phyloP scores from a whole-genome alignment of 225 moss, liverwort and hornwort genomes.

The Physcomitrium patens region DNA sequence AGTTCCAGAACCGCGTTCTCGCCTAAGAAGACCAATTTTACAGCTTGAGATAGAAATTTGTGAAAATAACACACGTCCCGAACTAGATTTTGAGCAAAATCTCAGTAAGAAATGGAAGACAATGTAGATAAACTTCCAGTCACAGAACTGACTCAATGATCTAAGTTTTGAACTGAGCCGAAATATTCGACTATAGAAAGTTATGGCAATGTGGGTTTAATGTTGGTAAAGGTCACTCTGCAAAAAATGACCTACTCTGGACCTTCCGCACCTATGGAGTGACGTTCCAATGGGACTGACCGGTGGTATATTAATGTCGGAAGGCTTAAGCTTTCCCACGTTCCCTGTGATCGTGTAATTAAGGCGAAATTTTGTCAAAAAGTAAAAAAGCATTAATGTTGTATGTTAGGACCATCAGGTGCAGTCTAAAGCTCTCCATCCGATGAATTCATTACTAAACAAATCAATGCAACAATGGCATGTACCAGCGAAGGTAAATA shows the following conservation, averaged over 20 bases:
- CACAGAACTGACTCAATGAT: neutral
- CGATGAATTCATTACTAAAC: too few species aligned
- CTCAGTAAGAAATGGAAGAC: neutral
- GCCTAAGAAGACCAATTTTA: neutral
- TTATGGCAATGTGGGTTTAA: conserved; percentile 1
- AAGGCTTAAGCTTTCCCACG: conserved; percentile 84
- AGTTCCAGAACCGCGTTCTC: neutral
- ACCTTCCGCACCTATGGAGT: conserved; percentile 3
- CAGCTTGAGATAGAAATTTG: neutral
- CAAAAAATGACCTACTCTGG: neutral
- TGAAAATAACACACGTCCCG: neutral
- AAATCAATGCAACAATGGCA: too few species aligned
- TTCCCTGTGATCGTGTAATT: conserved; percentile 50
- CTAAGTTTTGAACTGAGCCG: neutral
- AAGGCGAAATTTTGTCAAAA: too few species aligned
- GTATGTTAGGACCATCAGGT: too few species aligned
- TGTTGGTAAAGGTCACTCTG: neutral
- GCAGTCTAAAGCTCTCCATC: too few species aligned
- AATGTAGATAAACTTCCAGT: neutral
- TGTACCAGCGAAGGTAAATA: too few species aligned
- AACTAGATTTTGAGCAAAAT: conserved; percentile 5
- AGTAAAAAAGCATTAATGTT: too few species aligned
- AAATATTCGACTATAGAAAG: neutral
- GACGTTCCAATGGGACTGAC: conserved; percentile 51
- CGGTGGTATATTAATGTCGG: conserved; percentile 68